phyloP scores from a whole-genome alignment of 345 rosid genomes.

The Salix exigua region DNA sequence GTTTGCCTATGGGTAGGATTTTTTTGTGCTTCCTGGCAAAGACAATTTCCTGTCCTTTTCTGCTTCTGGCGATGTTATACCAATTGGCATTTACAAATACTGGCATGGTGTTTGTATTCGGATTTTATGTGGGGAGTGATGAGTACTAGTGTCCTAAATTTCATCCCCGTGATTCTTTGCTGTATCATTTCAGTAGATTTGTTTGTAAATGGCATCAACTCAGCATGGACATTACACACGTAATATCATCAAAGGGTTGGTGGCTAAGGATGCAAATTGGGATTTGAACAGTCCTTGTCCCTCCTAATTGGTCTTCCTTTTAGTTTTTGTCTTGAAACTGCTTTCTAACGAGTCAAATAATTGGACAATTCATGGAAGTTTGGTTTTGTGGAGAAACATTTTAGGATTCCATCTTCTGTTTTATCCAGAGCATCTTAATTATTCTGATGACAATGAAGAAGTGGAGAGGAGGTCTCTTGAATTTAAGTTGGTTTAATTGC shows the following conservation, averaged over 20 bases:
- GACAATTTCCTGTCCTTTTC: background rate
- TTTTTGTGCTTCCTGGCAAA: conserved; percentile 1
- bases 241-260: background rate
- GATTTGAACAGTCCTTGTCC: background rate
- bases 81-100: background rate
- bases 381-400: background rate
- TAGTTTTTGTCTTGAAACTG: background rate
- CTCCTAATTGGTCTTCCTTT: background rate
- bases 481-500: background rate
- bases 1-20: background rate
- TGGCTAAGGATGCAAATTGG: background rate
- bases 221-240: background rate
- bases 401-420: background rate
- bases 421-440: background rate
- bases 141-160: background rate
- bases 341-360: background rate
- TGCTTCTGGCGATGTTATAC: background rate
- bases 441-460: background rate
- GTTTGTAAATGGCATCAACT: background rate
- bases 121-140: background rate
- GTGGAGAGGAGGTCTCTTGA: background rate
- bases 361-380: background rate
- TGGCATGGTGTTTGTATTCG: background rate
- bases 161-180: background rate
- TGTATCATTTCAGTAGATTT: background rate